Conservation (phyloP, 176 grass and related monocot genomes). For the Saccharum officinarum region DNA sequence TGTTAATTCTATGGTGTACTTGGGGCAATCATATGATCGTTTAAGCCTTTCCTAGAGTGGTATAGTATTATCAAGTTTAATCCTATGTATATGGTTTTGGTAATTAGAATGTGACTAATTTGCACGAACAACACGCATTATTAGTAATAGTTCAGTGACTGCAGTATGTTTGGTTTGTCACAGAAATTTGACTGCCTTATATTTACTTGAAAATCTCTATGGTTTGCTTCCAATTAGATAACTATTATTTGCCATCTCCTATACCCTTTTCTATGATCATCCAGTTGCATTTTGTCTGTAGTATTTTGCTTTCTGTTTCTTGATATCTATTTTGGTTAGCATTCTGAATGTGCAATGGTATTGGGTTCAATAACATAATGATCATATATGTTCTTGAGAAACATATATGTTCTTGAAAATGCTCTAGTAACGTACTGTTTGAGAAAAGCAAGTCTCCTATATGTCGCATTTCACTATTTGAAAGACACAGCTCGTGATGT, state of each 20-base stretch:
- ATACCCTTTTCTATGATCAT: neutral
- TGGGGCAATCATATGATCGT: too few relatives aligned
- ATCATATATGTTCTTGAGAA: too few relatives aligned
- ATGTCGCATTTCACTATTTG: neutral
- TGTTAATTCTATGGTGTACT: too few relatives aligned
- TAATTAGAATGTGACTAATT: too few relatives aligned
- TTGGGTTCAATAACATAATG: neutral
- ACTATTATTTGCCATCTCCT: neutral
- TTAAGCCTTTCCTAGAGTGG: too few relatives aligned
- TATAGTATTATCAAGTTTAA: too few relatives aligned
- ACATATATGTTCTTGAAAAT: neutral
- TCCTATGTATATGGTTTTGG: too few relatives aligned
- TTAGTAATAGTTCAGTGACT: neutral
- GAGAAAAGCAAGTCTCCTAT: neutral
- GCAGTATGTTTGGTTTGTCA: neutral
- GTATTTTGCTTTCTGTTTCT: neutral
- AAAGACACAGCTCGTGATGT: neutral
- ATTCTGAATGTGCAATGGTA: neutral
- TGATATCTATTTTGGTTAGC: neutral
- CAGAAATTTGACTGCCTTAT: neutral
- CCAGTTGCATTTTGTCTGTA: neutral
- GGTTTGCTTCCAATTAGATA: constrained; percentile 18
- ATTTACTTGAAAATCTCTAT: neutral
- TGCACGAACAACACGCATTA: too few relatives aligned
- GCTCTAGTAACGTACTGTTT: neutral